Evolutionary conservation across 306 rosid species (phyloP), one percentile per base, ranked within the genome.

Genomic region (Medicago lupulina): DNA sequence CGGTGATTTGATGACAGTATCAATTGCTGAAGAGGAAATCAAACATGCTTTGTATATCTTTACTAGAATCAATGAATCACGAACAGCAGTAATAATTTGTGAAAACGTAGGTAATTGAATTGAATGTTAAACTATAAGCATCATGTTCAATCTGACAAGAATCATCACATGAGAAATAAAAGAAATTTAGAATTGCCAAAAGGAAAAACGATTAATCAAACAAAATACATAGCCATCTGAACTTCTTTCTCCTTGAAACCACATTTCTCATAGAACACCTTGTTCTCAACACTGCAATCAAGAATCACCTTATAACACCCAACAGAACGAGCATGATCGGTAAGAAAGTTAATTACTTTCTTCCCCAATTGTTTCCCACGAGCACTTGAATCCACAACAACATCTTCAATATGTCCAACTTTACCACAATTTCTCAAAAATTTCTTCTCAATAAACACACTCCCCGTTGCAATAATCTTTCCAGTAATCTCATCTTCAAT

Each of bases 291-390:
- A 39, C 84, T 92, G 87, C 97, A 92, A 64, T 88, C 96, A 28
- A 93, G 96, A 83, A 93, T 93, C 4, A 91, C 90, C 92, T 87
- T 91, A 21, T 88, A 93, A 79, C 98, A 91, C 54, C 97, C 96
- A 49, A 71, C 15, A 0, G 84, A 82, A 58, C 54, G 86, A 60
- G 94, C 94, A 79, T 89, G 93, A 74, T 91, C 88, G 0, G 76
- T 70, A 14, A 91, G 97, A 64, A 89, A 91, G 3, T 60, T 44
- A 19, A 93, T 67, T 5, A 93, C 49, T 63, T 83, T 86, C 82
- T 86, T 89, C 23, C 85, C 85, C 38, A 82, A 67, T 38, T 82
- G 79, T 72, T 77, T 82, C 67, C 94, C 98, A 1, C 94, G 89
- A 39, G 81, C 74, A 76, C 69, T 79, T 18, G 91, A 71, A 83